Base-by-base conservation (phyloP, 2,329 filamentous ascomycete species). In the Exophiala calicioides region DNA sequence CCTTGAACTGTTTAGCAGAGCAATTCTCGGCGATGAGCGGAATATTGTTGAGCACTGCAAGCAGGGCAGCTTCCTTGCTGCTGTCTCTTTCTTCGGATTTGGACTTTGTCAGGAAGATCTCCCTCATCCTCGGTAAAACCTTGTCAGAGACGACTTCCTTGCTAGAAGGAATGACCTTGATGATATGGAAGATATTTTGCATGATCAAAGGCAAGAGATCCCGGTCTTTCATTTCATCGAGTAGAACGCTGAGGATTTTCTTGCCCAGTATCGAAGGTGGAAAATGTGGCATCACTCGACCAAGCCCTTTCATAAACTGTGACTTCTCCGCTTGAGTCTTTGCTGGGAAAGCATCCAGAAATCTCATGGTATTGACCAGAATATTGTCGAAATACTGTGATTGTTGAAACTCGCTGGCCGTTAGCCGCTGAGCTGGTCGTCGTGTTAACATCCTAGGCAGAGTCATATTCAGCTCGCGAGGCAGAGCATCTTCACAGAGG, bases 371-470 rank as follows among this genome's bases (percentile, higher is more conserved):
- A 0, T 90, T 95, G 16, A 98, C 89, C 3, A 98, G 76, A 34
- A 97, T 88, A 61, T 97, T 98, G 68, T 98, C 90, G 64, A 98
- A 98, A 65, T 94, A 98, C 57, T 88, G 84, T 61, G 90, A 94
- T 66, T 96, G 82, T 63, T 98, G 93, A 58, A 98, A 97, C 60
- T 95, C 91, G 43, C 81, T 82, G 3, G 91, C 90, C 19, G 84
- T 90, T 72, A 97, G 80, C 33, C 93, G 81, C 64, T 95, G 88
- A 3, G 90, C 89, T 2, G 93, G 89, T 44, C 90, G 77, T 53
- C 93, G 79, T 0, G 91, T 93, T 47, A 98, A 90, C 33, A 98
- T 78, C 19, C 86, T 79, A 2, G 93, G 90, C 3, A 98, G 72
- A 0, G 97, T 86, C 53, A 86, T 80, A 7, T 81, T 73, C 10